Percentiles rank a stretch among this genome's conserved stretches.
phyloP scores from a whole-genome alignment of 345 rosid genomes.

The Gossypium anomalum region DNA sequence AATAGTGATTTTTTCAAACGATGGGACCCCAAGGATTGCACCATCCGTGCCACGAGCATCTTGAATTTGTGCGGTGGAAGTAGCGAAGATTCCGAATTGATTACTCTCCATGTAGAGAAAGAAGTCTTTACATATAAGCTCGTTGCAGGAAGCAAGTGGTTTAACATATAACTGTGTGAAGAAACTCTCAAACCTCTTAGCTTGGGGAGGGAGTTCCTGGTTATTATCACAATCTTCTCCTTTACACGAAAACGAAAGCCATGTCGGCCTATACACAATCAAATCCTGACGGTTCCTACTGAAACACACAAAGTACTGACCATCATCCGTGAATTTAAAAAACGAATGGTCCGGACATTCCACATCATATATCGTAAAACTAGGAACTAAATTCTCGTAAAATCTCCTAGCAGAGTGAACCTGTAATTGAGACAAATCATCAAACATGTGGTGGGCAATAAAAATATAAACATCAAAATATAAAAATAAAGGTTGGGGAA shows the following conservation, averaged over 20 bases:
- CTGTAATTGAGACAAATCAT: conserved; percentile 21
- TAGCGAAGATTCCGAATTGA: conserved; percentile 78
- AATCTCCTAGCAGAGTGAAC: conserved; percentile 74
- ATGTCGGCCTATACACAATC: conserved; percentile 82
- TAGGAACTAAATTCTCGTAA: conserved; percentile 90
- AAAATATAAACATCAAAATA: background rate
- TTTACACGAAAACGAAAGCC: conserved; percentile 71
- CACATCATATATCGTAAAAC: conserved; percentile 72
- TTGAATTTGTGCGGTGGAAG: conserved; percentile 81
- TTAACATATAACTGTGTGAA: conserved; percentile 67
- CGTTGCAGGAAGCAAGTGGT: conserved; percentile 75
- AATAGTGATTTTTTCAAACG: conserved; percentile 79
- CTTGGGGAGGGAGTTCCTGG: conserved; percentile 57
- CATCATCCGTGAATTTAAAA: conserved; percentile 96
- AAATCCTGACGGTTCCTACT: conserved; percentile 80
- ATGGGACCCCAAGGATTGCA: conserved; percentile 80
- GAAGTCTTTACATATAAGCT: conserved; percentile 85
- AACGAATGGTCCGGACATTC: conserved; percentile 85
- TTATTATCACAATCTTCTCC: conserved; percentile 38
- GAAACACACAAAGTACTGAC: conserved; percentile 84
- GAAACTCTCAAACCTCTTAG: conserved; percentile 78
- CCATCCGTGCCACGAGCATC: conserved; percentile 63
- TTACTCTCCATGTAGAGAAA: conserved; percentile 63
- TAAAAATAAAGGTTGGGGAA: no score
- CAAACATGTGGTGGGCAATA: conserved; percentile 3